Conservation (phyloP, 2,329 filamentous ascomycete species). For the Aspergillus sp. region DNA sequence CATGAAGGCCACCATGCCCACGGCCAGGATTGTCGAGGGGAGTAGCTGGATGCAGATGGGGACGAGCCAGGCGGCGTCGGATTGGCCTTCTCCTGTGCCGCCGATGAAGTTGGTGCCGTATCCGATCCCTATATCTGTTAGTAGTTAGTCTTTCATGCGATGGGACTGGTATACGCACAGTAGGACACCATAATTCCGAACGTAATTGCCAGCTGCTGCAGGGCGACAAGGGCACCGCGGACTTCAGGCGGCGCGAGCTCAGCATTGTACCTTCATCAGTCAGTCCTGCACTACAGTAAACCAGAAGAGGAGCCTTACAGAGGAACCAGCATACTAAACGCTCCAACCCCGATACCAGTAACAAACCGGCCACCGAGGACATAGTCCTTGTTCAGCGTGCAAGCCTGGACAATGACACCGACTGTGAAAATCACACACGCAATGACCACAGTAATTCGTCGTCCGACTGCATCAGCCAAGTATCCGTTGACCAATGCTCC, state of each 20-base stretch:
- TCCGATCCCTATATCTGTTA: constrained; percentile 29
- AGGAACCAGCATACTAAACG: constrained; percentile 43
- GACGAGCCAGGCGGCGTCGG: constrained; percentile 70
- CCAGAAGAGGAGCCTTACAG: constrained; percentile 32
- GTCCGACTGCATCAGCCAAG: constrained; percentile 37
- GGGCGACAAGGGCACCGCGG: constrained; percentile 42
- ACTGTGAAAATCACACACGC: constrained; percentile 37
- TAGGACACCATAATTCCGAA: constrained; percentile 41
- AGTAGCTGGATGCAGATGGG: constrained; percentile 70
- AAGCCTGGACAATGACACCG: constrained; percentile 40
- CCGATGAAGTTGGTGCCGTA: constrained; percentile 63
- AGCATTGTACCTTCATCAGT: not conserved
- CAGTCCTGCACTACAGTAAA: not conserved
- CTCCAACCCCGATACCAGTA: constrained; percentile 45
- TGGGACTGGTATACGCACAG: not conserved
- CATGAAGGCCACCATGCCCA: constrained; percentile 70
- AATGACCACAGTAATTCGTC: constrained; percentile 34
- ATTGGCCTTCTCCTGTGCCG: constrained; percentile 59
- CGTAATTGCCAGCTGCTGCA: constrained; percentile 46
- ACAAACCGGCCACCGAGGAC: constrained; percentile 43
- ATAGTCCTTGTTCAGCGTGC: constrained; percentile 28
- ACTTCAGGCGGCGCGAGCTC: constrained; percentile 40
- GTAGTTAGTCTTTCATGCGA: no score
- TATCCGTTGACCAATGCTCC: constrained; percentile 40
- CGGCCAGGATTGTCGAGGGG: constrained; percentile 64